Percentiles rank a stretch among this genome's conserved stretches.
Conservation (phyloP, 371 early-diverging fungal species). For the Zopfochytrium polystomum region DNA sequence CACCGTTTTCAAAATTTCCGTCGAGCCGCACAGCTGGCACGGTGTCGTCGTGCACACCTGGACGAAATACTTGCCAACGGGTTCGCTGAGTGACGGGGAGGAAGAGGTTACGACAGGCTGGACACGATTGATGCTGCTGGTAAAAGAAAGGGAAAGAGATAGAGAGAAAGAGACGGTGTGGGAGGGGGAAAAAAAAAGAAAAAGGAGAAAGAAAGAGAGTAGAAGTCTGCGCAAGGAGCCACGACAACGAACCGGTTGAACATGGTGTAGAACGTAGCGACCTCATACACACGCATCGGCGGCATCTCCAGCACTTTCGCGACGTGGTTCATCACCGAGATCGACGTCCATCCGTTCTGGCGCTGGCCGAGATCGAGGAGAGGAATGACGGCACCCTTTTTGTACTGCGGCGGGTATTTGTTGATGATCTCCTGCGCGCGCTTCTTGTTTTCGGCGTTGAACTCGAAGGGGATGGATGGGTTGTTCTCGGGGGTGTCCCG, state of each 20-base stretch:
- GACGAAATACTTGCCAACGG: constrained; percentile 96
- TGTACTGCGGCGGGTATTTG: constrained; percentile 96
- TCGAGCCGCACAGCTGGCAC: constrained; percentile 92
- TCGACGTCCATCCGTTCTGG: constrained; percentile 82
- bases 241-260: constrained; percentile 95
- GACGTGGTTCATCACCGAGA: constrained; percentile 96
- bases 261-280: constrained; percentile 99
- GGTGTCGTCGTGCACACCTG: constrained; percentile 98
- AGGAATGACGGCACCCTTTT: constrained; percentile 95
- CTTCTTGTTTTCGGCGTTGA: constrained; percentile 72
- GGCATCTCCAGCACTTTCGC: constrained; percentile 91
- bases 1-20: constrained; percentile 82
- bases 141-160: background rate
- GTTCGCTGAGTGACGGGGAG: no score
- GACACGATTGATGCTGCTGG: background rate
- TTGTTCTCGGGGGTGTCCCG: constrained; percentile 92
- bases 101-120: no score
- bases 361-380: constrained; percentile 93
- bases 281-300: constrained; percentile 98
- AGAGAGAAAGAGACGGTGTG: constrained; percentile 4
- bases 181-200: background rate
- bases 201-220: background rate
- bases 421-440: constrained; percentile 83
- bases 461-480: constrained; percentile 79
- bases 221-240: background rate